Conservation (phyloP, 768 basidiomycete species). For the Russula compacta region DNA sequence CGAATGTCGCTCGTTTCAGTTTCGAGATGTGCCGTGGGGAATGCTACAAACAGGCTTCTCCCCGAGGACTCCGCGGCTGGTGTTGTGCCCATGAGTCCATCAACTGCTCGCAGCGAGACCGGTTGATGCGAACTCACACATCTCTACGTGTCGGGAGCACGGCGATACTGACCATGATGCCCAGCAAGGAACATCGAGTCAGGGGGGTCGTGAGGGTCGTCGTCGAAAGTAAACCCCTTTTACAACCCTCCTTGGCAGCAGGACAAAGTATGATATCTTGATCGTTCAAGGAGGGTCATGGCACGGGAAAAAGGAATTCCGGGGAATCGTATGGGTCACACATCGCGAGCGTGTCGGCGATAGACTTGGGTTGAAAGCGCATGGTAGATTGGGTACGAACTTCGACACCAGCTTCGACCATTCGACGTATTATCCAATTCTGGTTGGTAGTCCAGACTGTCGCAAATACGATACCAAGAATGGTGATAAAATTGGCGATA, state of each 20-base stretch:
- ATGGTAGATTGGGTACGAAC: constrained; percentile 10
- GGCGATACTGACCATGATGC: background rate
- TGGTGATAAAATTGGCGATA: constrained; percentile 16
- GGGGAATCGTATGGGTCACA: constrained; percentile 6
- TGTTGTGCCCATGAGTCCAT: background rate
- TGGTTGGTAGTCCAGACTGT: constrained; percentile 19
- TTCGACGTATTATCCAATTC: constrained; percentile 19
- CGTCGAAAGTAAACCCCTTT: background rate
- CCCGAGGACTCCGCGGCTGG: background rate
- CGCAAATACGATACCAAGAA: constrained; percentile 19
- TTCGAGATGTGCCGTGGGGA: background rate
- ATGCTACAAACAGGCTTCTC: background rate
- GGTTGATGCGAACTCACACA: background rate
- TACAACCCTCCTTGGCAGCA: background rate
- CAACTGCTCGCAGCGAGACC: background rate
- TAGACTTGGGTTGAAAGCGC: constrained; percentile 13
- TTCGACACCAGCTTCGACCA: constrained; percentile 14
- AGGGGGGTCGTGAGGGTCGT: background rate
- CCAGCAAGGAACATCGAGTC: background rate
- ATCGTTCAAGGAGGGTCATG: background rate
- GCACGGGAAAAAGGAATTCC: background rate
- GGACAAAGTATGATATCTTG: background rate
- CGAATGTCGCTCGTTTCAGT: background rate
- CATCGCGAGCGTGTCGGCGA: background rate
- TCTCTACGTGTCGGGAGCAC: background rate